Conservation (phyloP, 169 alveolate species). For the Eimeria praecox region DNA sequence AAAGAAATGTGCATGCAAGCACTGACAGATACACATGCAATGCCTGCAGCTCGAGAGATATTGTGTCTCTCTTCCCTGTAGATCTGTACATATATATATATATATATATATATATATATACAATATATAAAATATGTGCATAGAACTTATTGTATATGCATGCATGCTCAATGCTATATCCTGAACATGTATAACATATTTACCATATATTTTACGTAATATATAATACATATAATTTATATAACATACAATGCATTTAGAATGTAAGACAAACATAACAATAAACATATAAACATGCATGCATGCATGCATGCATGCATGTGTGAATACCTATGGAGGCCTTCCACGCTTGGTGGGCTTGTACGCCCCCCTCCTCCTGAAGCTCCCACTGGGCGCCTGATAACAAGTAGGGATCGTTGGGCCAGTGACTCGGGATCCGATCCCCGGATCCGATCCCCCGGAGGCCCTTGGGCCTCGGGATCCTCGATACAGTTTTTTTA, state of each 20-base stretch:
- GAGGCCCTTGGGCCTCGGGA: background rate
- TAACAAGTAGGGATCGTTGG: conserved; percentile 22
- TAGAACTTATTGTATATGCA: background rate
- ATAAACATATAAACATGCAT: background rate
- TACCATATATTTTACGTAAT: too few species aligned
- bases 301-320: background rate
- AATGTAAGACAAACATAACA: too few species aligned
- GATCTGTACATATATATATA: background rate
- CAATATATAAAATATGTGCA: background rate
- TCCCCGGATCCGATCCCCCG: background rate
- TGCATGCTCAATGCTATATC: too few species aligned
- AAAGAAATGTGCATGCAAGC: background rate
- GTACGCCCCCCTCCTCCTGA: conserved; percentile 2
- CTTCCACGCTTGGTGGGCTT: conserved; percentile 3
- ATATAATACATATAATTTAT: too few species aligned
- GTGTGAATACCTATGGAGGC: background rate
- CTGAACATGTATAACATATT: too few species aligned
- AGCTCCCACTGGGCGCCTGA: conserved; percentile 42
- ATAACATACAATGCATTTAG: too few species aligned
- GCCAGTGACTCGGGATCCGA: background rate
- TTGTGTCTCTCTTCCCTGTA: background rate
- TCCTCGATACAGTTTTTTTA: background rate
- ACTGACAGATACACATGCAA: background rate
- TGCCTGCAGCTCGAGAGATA: background rate
- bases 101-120: background rate